Evolutionary conservation across 805 yeast genomes (phyloP), one percentile per base, ranked within the genome.

Genomic region (Myxozyma sirexii): DNA sequence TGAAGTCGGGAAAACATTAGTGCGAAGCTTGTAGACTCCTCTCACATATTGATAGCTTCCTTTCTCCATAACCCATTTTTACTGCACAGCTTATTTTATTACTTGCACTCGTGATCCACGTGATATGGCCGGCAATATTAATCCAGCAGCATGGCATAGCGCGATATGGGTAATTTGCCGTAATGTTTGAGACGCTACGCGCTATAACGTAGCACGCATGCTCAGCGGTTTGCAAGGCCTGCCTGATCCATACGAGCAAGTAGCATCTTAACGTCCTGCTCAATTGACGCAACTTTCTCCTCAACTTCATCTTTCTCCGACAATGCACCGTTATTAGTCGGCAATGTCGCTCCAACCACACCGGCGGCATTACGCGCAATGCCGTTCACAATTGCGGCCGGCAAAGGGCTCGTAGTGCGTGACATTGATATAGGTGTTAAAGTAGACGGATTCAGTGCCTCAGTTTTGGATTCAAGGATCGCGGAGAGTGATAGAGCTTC

Each of bases 211-310:
- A n/a, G n/a, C n/a, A n/a, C n/a, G n/a, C 33, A 38, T 19, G n/a
- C 2, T n/a, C 19, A 13, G 5, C 49, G 35, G 7, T n/a, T 50
- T 1, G 29, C 33, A 27, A 54, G 17, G 4, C 58, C 60, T 12
- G 60, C 55, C 31, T 50, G 45, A 23, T 41, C 21, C 52, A 56
- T 35, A 4, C 60, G 50, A 8, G 44, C 60, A n/a, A 56, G 27
- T 29, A 56, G 39, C 39, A 27, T 31, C 50, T 31, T 24, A 7
- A 44, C 60, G 8, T 50, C 47, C 19, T 23, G 26, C 56, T 51
- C 41, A 13, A 51, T 48, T 12, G 13, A 37, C 7, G 46, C 31
- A n/a, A 56, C 51, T 27, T 38, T 33, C 26, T 23, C 29, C 29
- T 51, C 60, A 23, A 51, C 41, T 39, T 38, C 52, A 35, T 56